Percentiles rank a stretch among this genome's conserved stretches.
phyloP scores from a whole-genome alignment of 139 green algal species.

The Medakamo hakoo region DNA sequence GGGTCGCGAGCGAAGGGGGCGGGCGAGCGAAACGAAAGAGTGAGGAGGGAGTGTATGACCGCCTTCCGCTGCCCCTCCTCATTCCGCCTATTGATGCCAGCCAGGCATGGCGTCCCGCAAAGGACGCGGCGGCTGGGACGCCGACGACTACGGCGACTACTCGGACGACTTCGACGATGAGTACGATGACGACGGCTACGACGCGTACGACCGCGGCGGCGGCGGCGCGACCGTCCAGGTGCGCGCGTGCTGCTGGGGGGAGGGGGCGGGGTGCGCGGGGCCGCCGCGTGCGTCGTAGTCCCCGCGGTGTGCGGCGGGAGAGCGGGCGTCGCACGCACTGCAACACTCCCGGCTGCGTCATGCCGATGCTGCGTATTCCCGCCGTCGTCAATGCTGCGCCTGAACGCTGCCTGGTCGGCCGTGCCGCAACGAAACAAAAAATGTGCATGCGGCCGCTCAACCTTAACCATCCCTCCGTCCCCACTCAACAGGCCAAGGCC shows the following conservation, averaged over 20 bases:
- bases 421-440: not conserved
- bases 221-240: not conserved
- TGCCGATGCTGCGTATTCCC: too few relatives aligned
- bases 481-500: not conserved
- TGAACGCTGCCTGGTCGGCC: too few relatives aligned
- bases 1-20: not conserved
- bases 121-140: not conserved
- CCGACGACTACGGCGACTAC: not conserved
- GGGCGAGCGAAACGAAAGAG: not conserved
- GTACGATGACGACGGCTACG: not conserved
- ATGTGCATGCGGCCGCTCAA: not conserved
- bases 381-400: not conserved
- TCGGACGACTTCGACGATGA: not conserved
- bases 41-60: not conserved
- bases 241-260: too few relatives aligned
- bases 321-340: too few relatives aligned
- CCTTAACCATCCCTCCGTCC: not conserved
- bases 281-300: too few relatives aligned
- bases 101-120: not conserved
- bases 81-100: too few relatives aligned
- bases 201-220: not conserved
- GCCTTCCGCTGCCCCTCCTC: too few relatives aligned
- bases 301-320: too few relatives aligned
- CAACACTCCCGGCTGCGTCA: too few relatives aligned
- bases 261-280: not conserved